Percentiles rank a stretch among this genome's conserved stretches.
phyloP scores from a whole-genome alignment of 2,329 filamentous ascomycete species.

The Cladobotryum protrusum region DNA sequence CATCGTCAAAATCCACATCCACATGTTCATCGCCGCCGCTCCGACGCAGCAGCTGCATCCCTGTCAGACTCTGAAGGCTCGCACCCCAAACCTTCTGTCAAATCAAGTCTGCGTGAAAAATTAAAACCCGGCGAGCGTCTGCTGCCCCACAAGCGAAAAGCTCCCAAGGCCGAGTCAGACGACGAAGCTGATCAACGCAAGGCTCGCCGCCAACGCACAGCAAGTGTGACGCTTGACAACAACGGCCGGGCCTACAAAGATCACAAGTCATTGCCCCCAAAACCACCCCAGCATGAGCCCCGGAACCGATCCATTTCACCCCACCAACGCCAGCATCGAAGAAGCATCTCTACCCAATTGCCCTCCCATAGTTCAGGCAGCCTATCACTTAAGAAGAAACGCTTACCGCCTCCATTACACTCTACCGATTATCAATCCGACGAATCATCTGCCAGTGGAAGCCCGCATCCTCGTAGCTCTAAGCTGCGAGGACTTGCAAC shows the following conservation, averaged over 20 bases:
- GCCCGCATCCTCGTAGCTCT: conserved; percentile 52
- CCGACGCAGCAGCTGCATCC: conserved; percentile 37
- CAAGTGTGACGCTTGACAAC: conserved; percentile 35
- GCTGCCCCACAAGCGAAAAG: conserved; percentile 47
- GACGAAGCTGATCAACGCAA: conserved; percentile 51
- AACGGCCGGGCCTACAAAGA: conserved; percentile 27
- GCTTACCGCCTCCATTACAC: conserved; percentile 53
- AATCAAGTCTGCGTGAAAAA: conserved; percentile 41
- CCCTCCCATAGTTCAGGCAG: conserved; percentile 50
- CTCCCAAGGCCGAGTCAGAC: conserved; percentile 49
- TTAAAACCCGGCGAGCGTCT: conserved; percentile 41
- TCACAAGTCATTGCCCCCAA: conserved; percentile 27
- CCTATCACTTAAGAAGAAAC: conserved; percentile 54
- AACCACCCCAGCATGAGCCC: conserved; percentile 24
- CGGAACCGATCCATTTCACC: conserved; percentile 52
- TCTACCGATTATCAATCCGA: conserved; percentile 62
- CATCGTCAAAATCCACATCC: not conserved
- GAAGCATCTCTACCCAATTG: conserved; percentile 59
- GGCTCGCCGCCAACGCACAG: conserved; percentile 46
- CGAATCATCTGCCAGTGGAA: conserved; percentile 56
- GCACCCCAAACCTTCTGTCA: conserved; percentile 37
- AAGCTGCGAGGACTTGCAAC: conserved; percentile 51
- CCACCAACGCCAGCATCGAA: conserved; percentile 50
- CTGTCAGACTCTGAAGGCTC: conserved; percentile 52
- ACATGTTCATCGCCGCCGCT: conserved; percentile 22